Conservation (phyloP, 1,139 yeast species). For the Saccharomyces hybrid region DNA sequence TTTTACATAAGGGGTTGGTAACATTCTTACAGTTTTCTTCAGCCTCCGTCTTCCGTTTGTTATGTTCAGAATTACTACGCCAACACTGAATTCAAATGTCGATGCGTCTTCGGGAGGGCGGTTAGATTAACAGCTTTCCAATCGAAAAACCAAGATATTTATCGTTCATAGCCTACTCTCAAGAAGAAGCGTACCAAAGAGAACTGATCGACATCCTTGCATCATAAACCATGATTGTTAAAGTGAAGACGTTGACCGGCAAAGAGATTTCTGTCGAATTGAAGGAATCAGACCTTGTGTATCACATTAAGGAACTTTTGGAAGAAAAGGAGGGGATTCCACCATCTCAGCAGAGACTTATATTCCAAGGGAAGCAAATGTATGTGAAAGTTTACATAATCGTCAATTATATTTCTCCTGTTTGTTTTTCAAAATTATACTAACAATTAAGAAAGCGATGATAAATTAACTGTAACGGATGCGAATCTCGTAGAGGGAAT, state of each 20-base stretch:
- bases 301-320: constrained; percentile 81
- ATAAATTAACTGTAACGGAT: constrained; percentile 58
- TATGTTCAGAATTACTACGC: not conserved
- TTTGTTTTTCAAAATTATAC: constrained; percentile 4
- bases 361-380: constrained; percentile 88
- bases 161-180: not conserved
- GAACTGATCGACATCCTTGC: not conserved
- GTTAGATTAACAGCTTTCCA: not conserved
- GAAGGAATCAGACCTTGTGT: constrained; percentile 64
- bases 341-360: constrained; percentile 88
- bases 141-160: not conserved
- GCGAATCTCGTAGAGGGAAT: constrained; percentile 68
- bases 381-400: constrained; percentile 32
- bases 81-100: not conserved
- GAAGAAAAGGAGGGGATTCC: constrained; percentile 98
- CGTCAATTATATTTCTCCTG: not conserved
- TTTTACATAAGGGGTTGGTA: constrained; percentile 46
- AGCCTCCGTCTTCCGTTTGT: not conserved
- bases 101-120: not conserved
- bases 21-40: constrained; percentile 32
- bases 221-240: constrained; percentile 21
- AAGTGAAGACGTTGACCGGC: constrained; percentile 59
- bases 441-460: constrained; percentile 41
- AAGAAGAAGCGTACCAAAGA: not conserved
- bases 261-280: constrained; percentile 74